Conservation (phyloP, 108 stramenopile genomes). For the Pseudonitzschia multiseries region DNA sequence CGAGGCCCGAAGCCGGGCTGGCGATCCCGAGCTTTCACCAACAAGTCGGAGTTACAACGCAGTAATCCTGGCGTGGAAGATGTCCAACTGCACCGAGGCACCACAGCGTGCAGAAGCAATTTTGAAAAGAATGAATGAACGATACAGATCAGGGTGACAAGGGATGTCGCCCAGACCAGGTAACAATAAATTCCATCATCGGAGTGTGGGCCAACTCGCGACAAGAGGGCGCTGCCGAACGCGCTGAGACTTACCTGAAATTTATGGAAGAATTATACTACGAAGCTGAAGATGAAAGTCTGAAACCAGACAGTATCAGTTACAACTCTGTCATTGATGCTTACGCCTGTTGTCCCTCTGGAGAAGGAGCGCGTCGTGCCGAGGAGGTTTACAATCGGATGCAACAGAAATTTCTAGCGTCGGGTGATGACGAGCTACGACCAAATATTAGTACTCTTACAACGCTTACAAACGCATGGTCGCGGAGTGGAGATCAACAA, state of each 20-base stretch:
- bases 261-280: conserved; percentile 54
- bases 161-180: conserved; percentile 26
- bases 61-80: conserved; percentile 39
- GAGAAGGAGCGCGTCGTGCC: conserved; percentile 27
- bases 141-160: conserved; percentile 19
- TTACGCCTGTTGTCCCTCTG: conserved; percentile 17
- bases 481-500: conserved; percentile 13
- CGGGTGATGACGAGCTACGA: conserved; percentile 22
- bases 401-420: conserved; percentile 18
- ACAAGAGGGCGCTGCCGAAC: conserved; percentile 18
- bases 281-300: conserved; percentile 39
- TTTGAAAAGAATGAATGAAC: conserved; percentile 37
- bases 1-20: conserved; percentile 34
- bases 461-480: conserved; percentile 28
- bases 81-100: conserved; percentile 27
- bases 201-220: conserved; percentile 26
- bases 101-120: conserved; percentile 28
- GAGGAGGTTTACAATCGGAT: conserved; percentile 26
- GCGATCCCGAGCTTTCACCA: conserved; percentile 39
- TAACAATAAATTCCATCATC: conserved; percentile 33
- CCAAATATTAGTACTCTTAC: conserved; percentile 33
- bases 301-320: conserved; percentile 29
- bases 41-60: conserved; percentile 55
- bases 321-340: conserved; percentile 39
- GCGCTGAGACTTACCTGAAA: conserved; percentile 28